These are phyloP conservation scores for Ambrosia trifida DNA, from an alignment of 129 eudicot species.

Conservation along the genomic window DNA sequence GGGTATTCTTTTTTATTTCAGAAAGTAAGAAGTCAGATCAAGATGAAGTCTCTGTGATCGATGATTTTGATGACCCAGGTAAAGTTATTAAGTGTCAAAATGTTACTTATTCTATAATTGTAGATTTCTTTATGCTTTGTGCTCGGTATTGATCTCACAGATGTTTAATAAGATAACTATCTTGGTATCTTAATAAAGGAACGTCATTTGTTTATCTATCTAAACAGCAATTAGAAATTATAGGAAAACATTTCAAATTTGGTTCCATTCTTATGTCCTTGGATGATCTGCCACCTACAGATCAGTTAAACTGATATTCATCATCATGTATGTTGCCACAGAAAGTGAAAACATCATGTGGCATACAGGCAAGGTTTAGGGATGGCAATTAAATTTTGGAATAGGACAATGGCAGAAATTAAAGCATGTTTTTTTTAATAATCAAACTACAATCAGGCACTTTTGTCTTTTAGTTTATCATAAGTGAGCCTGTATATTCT, in stretches of 20 bases:
- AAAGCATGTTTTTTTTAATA: not conserved
- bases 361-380: not conserved
- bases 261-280: conserved; percentile 6
- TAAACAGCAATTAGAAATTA: conserved; percentile 8
- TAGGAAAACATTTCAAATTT: not conserved
- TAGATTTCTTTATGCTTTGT: conserved; percentile 12
- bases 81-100: conserved; percentile 15
- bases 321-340: not conserved
- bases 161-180: conserved; percentile 13
- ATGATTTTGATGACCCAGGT: conserved; percentile 72
- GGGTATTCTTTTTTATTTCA: conserved; percentile 37
- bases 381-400: conserved; percentile 4
- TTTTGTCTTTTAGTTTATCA: conserved; percentile 6
- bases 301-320: conserved; percentile 2
- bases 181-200: not conserved
- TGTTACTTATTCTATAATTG: conserved; percentile 4
- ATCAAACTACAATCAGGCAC: not conserved
- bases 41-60: conserved; percentile 54
- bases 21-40: conserved; percentile 68
- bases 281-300: conserved; percentile 16
- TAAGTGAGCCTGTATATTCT: conserved; percentile 6
- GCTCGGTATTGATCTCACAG: conserved; percentile 4
- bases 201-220: conserved; percentile 8
- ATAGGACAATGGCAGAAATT: conserved; percentile 1
- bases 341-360: not conserved